phyloP scores from a whole-genome alignment of 805 yeast species.

The Yarrowia bubula region DNA sequence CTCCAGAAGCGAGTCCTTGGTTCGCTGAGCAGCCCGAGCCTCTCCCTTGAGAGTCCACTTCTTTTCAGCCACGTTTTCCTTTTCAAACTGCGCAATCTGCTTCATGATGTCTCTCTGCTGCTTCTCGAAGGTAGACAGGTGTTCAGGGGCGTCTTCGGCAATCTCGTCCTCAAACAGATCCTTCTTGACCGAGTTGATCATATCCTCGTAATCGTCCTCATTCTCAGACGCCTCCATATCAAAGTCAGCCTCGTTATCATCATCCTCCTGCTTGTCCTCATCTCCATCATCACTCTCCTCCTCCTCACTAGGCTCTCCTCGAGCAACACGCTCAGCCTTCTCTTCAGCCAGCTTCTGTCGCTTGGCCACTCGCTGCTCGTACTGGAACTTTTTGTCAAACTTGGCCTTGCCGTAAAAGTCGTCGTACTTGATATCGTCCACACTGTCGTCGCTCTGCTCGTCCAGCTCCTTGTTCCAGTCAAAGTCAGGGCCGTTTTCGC shows the following conservation, averaged over 20 bases:
- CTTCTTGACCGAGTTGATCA: slow-evolving; percentile 28
- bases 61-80: slow-evolving; percentile 85
- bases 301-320: background rate
- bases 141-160: slow-evolving; percentile 56
- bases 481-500: slow-evolving; percentile 49
- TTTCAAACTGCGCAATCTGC: slow-evolving; percentile 77
- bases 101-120: slow-evolving; percentile 74
- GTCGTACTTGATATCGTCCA: slow-evolving; percentile 39
- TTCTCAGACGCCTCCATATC: slow-evolving; percentile 35
- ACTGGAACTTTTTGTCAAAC: slow-evolving; percentile 9
- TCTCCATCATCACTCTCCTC: slow-evolving; percentile 28
- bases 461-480: slow-evolving; percentile 45
- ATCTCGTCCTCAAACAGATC: slow-evolving; percentile 47
- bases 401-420: slow-evolving; percentile 42
- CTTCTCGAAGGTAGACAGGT: slow-evolving; percentile 73
- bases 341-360: slow-evolving; percentile 28
- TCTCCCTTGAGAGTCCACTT: slow-evolving; percentile 96
- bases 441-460: slow-evolving; percentile 50
- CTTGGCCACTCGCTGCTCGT: background rate
- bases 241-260: slow-evolving; percentile 34
- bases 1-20: slow-evolving; percentile 75
- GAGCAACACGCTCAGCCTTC: slow-evolving; percentile 24
- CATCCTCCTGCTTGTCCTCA: slow-evolving; percentile 32
- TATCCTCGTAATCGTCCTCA: slow-evolving; percentile 31
- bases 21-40: slow-evolving; percentile 75